Conservation (phyloP, 2,329 filamentous ascomycete species). For the Parascedosporium putredinis region DNA sequence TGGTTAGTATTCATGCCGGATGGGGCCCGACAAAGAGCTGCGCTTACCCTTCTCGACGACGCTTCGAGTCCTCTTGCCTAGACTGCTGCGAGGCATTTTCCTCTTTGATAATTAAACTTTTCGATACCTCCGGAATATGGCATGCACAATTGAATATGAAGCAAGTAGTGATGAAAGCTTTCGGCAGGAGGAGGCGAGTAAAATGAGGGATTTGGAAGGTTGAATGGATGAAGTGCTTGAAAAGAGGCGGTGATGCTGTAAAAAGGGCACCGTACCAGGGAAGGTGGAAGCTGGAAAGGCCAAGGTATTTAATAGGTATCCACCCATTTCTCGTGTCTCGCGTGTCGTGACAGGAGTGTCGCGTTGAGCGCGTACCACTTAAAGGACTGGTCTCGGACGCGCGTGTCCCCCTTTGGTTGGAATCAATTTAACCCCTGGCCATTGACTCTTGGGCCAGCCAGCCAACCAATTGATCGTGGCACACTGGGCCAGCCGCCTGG, state of each 20-base stretch:
- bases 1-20: slow-evolving; percentile 1
- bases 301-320: slow-evolving; percentile 3
- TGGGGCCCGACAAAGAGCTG: neutral
- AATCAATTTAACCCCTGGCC: slow-evolving; percentile 7
- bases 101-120: too few relatives aligned
- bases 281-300: slow-evolving; percentile 3
- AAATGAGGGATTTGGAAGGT: neutral
- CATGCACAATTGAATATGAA: neutral
- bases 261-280: neutral
- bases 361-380: slow-evolving; percentile 5
- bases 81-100: slow-evolving; percentile 15
- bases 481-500: too few relatives aligned
- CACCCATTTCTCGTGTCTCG: slow-evolving; percentile 5
- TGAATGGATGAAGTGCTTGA: neutral
- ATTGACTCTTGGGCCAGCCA: neutral
- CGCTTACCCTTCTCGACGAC: slow-evolving; percentile 14
- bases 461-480: too few relatives aligned
- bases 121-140: too few relatives aligned
- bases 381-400: slow-evolving; percentile 1
- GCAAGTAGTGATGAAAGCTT: neutral
- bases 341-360: neutral
- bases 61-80: slow-evolving; percentile 16
- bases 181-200: too few relatives aligned
- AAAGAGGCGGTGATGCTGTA: too few relatives aligned
- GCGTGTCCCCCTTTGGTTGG: too few relatives aligned